phyloP scores from a whole-genome alignment of 805 yeast genomes.

The Blastobotrys robertii region DNA sequence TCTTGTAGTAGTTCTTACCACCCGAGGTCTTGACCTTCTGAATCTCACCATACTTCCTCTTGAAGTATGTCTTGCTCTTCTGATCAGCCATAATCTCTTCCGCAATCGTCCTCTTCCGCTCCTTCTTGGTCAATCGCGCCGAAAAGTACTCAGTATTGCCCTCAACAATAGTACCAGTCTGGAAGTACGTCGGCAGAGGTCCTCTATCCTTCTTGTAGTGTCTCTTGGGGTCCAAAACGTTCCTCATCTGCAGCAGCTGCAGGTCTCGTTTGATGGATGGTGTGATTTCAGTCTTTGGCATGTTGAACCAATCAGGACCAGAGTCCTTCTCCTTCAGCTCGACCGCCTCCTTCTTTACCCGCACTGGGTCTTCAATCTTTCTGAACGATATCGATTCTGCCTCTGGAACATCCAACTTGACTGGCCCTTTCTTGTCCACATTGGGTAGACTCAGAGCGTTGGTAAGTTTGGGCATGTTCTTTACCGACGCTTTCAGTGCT shows the following conservation, averaged over 20 bases:
- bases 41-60: conserved; percentile 73
- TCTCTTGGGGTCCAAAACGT: conserved; percentile 89
- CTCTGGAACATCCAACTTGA: no score
- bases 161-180: conserved; percentile 80
- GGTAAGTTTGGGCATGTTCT: no score
- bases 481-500: no score
- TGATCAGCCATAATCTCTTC: conserved; percentile 74
- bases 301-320: conserved; percentile 67
- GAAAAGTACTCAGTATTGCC: conserved; percentile 72
- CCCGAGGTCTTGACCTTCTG: conserved; percentile 58
- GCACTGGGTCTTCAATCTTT: conserved; percentile 23
- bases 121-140: conserved; percentile 53
- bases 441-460: no score
- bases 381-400: conserved; percentile 5
- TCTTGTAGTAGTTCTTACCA: conserved; percentile 55
- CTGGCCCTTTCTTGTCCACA: no score
- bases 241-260: conserved; percentile 70
- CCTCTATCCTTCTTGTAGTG: conserved; percentile 83
- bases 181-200: conserved; percentile 65
- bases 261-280: conserved; percentile 67
- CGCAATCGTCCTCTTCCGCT: conserved; percentile 68
- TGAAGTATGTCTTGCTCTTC: conserved; percentile 64
- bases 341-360: conserved; percentile 20
- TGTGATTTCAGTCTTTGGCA: conserved; percentile 70
- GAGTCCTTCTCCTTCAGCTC: conserved; percentile 28